A percentile compares a stretch with the other conserved stretches of the same genome.
phyloP scores from a whole-genome alignment of 129 eudicot species.

The Flaveria brownii region DNA sequence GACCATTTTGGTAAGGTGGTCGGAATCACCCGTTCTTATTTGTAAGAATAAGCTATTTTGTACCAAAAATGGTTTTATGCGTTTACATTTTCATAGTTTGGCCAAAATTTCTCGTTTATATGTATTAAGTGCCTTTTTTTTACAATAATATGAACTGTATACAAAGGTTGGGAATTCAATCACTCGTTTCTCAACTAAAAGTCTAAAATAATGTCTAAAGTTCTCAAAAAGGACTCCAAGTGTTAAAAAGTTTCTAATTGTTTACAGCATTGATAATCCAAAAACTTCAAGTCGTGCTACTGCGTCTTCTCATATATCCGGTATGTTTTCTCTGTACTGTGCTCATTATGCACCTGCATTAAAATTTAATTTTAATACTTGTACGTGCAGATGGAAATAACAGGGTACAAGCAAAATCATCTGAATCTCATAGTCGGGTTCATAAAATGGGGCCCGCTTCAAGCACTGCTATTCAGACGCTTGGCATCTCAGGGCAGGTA shows the following conservation, averaged over 20 bases:
- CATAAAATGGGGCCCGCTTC: conserved; percentile 60
- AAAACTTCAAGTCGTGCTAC: conserved; percentile 46
- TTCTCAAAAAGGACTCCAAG: conserved; percentile 12
- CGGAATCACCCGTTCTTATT: not conserved
- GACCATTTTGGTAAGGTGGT: not conserved
- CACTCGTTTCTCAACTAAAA: not conserved
- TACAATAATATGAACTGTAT: not conserved
- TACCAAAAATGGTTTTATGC: not conserved
- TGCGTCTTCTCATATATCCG: conserved; percentile 38
- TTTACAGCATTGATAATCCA: conserved; percentile 60
- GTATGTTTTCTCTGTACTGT: conserved; percentile 39
- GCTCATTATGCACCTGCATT: not conserved
- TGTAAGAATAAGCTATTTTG: not conserved
- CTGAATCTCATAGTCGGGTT: conserved; percentile 47
- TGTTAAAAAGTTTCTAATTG: conserved; percentile 1
- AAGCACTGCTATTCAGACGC: conserved; percentile 64
- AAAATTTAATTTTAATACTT: conserved; percentile 19
- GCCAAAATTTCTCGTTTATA: not conserved
- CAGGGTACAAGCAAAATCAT: conserved; percentile 44
- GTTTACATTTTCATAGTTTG: not conserved
- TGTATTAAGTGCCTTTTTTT: not conserved
- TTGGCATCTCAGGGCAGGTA: conserved; percentile 68
- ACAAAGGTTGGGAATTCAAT: not conserved
- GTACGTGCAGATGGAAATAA: conserved; percentile 45
- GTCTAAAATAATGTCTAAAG: not conserved